Conservation (phyloP, 441 rosid genomes). For the Populus hybrid region DNA sequence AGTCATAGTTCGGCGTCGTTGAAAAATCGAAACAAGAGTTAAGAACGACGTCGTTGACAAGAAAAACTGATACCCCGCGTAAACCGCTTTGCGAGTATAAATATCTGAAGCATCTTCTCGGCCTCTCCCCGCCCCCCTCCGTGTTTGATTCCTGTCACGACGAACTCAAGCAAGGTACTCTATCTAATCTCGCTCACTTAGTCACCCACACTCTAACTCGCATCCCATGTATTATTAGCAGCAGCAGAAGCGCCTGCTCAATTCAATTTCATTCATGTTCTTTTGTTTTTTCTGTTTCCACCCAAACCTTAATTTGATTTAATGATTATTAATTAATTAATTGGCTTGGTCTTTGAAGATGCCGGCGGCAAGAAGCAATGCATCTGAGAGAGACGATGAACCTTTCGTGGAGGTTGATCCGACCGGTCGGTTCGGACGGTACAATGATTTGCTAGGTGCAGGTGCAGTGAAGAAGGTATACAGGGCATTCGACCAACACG, state of each 20-base stretch:
- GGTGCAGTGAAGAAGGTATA: constrained; percentile 74
- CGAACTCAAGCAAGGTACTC: not conserved
- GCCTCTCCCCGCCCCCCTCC: not conserved
- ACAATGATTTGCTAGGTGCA: constrained; percentile 51
- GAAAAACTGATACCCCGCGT: constrained; percentile 3
- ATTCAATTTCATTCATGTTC: not conserved
- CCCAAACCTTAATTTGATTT: not conserved
- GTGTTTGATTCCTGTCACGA: not conserved
- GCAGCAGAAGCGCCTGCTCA: not conserved
- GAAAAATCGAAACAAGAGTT: not conserved
- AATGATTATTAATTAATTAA: not conserved
- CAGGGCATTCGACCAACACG: constrained; percentile 71
- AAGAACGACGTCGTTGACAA: constrained; percentile 4
- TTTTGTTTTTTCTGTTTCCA: not conserved
- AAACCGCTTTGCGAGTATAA: constrained; percentile 1
- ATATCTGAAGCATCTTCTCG: not conserved
- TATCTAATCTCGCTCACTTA: not conserved
- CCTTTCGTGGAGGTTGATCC: constrained; percentile 61
- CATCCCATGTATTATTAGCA: not conserved
- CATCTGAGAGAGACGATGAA: constrained; percentile 46
- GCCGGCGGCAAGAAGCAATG: constrained; percentile 48
- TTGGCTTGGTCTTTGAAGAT: constrained; percentile 29
- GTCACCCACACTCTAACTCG: not conserved
- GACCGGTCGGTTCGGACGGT: constrained; percentile 55
- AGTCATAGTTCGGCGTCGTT: not conserved